These are phyloP conservation scores for Cladosporium halotolerans DNA, from an alignment of 2,329 filamentous ascomycete species.

Conservation along the genomic window DNA sequence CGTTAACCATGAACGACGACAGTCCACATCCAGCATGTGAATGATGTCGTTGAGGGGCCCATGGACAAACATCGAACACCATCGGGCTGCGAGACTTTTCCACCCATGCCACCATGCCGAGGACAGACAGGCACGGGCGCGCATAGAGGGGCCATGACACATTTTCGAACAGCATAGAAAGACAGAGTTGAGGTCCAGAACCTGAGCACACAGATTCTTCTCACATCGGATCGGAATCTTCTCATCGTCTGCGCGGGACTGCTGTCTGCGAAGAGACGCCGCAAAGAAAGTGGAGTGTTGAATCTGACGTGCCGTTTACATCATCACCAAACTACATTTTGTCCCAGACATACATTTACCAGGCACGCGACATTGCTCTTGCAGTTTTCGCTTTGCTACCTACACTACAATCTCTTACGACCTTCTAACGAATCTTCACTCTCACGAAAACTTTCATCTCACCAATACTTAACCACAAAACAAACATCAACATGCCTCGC, in stretches of 20 bases:
- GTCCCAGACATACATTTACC: conserved; percentile 3
- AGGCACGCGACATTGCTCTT: not conserved
- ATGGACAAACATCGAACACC: conserved; percentile 4
- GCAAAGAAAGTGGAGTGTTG: conserved; percentile 5
- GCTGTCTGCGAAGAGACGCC: conserved; percentile 4
- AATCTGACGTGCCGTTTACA: conserved; percentile 2
- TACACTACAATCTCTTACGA: not conserved
- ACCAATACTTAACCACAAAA: not conserved
- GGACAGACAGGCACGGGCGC: not conserved
- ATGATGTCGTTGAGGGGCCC: not conserved
- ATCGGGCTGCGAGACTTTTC: not conserved
- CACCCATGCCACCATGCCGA: conserved; percentile 1
- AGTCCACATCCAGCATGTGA: too few species aligned
- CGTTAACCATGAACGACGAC: too few species aligned
- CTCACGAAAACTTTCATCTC: not conserved
- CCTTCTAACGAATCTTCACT: not conserved
- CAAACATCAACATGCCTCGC: conserved; percentile 28
- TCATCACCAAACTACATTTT: conserved; percentile 3
- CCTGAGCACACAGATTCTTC: not conserved
- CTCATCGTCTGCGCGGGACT: not conserved
- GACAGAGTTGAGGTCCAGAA: not conserved
- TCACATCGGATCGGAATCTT: not conserved
- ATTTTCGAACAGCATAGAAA: conserved; percentile 1
- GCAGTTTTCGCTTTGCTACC: not conserved
- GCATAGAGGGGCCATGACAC: conserved; percentile 7